Evolutionary conservation across 495 filamentous ascomycete genomes (phyloP).

Genomic region (Ramalina intermedia): DNA sequence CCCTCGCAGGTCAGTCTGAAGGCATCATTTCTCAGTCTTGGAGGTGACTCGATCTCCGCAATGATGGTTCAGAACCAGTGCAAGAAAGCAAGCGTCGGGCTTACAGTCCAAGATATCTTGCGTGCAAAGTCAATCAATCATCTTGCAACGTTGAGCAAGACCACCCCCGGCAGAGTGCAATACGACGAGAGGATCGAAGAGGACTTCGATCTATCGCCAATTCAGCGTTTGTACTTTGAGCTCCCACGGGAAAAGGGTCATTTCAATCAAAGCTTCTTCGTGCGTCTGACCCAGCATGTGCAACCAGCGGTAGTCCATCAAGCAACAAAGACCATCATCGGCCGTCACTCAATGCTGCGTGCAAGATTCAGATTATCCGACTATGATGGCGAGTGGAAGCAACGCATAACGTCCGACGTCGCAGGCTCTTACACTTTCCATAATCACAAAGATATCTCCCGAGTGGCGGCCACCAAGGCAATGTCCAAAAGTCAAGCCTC

Average conservation of each 20-base stretch:
- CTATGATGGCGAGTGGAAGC: constrained; percentile 18
- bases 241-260: constrained; percentile 43
- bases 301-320: constrained; percentile 31
- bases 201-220: constrained; percentile 52
- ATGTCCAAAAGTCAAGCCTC: constrained; percentile 26
- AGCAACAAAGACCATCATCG: constrained; percentile 43
- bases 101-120: constrained; percentile 40
- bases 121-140: constrained; percentile 32
- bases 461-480: constrained; percentile 15
- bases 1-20: constrained; percentile 30
- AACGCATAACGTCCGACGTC: constrained; percentile 26
- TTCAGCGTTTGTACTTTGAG: constrained; percentile 57
- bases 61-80: constrained; percentile 47
- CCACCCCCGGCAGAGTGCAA: constrained; percentile 18
- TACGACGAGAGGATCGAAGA: constrained; percentile 30
- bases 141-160: constrained; percentile 23
- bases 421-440: constrained; percentile 25
- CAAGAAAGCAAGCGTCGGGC: constrained; percentile 34
- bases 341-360: constrained; percentile 59
- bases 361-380: constrained; percentile 37
- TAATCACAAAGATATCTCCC: constrained; percentile 12
- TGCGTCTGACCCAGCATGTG: constrained; percentile 38
- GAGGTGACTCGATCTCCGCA: constrained; percentile 56
- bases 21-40: constrained; percentile 48
- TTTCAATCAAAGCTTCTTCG: constrained; percentile 58